Evolutionary conservation across 169 alveolate species (phyloP).

Genomic region (Ichthyophthirius multifiliis): DNA sequence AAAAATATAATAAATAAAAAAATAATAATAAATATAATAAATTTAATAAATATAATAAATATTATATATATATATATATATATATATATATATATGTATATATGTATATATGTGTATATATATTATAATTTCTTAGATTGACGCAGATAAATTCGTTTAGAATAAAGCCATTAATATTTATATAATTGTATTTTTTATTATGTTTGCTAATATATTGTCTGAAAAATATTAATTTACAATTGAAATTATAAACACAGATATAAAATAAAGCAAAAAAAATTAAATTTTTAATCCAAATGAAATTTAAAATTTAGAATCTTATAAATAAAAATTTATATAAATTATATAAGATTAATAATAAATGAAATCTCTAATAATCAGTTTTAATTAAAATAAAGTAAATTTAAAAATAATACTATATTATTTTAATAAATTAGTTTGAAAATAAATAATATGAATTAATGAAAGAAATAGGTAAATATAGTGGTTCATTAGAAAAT

Average conservation of each 20-base stretch:
- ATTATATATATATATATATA: no score
- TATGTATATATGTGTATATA: no score
- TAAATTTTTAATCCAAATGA: neutral
- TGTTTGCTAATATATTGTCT: neutral
- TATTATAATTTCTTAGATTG: no score
- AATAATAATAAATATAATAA: no score
- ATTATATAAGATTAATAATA: neutral
- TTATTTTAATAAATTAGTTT: neutral
- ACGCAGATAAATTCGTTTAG: neutral
- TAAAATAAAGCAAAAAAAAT: neutral
- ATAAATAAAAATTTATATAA: neutral
- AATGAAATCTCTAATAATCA: neutral
- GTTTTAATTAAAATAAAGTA: neutral
- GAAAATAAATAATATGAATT: neutral
- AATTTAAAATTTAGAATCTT: neutral
- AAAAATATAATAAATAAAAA: no score
- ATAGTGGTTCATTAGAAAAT: neutral
- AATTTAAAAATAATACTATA: neutral
- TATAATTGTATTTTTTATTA: neutral
- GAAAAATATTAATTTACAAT: neutral
- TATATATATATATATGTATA: no score
- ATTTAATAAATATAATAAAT: no score
- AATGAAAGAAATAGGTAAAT: neutral
- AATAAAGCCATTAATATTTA: neutral
- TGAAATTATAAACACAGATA: neutral